phyloP scores from a whole-genome alignment of 2,329 filamentous ascomycete genomes.

The Aspergillus tamarii region DNA sequence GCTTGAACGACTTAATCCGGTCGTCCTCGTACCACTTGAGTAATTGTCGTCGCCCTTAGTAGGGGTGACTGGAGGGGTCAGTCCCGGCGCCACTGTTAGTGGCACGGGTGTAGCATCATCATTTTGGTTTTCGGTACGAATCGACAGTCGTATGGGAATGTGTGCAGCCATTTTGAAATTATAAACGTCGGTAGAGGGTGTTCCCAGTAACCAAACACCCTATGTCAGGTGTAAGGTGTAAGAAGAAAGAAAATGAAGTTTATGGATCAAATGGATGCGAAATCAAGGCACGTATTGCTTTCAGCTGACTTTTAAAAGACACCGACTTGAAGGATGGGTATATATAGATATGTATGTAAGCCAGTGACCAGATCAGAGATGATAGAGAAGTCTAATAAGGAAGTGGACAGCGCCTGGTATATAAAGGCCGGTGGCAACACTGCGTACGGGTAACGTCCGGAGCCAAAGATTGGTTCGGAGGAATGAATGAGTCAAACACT shows the following conservation, averaged over 20 bases:
- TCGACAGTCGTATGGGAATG: conserved; percentile 31
- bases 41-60: conserved; percentile 25
- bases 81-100: conserved; percentile 20
- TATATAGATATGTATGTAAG: neutral
- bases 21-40: conserved; percentile 12
- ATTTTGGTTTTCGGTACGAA: conserved; percentile 26
- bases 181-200: neutral
- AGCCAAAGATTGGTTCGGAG: conserved; percentile 1
- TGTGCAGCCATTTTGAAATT: conserved; percentile 13
- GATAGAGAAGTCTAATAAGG: neutral
- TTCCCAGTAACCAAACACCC: neutral
- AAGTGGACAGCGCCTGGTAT: neutral
- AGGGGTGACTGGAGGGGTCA: conserved; percentile 43
- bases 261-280: neutral
- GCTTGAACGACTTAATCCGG: conserved; percentile 8
- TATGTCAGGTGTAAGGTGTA: neutral
- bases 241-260: neutral
- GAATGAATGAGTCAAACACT: neutral
- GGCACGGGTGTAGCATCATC: conserved; percentile 15
- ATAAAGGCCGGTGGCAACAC: neutral
- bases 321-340: conserved; percentile 6
- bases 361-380: neutral
- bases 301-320: neutral
- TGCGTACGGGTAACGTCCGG: neutral
- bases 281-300: neutral